These are phyloP conservation scores for Coemansia sp. DNA, from an alignment of 192 early-diverging fungal genomes.

Conservation along the genomic window DNA sequence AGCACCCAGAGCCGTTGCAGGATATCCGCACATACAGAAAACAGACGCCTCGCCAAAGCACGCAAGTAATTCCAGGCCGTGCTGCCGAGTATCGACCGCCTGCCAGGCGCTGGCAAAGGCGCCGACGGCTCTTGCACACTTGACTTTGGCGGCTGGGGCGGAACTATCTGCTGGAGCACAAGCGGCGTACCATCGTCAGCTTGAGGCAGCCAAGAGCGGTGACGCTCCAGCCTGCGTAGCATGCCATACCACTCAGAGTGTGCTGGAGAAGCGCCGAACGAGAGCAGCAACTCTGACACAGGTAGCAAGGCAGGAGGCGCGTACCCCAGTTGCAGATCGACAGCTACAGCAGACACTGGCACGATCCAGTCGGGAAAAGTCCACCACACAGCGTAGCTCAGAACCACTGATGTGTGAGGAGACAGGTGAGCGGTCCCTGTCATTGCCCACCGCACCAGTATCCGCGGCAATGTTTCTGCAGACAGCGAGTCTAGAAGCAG, in stretches of 20 bases:
- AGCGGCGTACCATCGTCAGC: conserved; percentile 47
- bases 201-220: conserved; percentile 30
- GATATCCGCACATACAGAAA: neutral
- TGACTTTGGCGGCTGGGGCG: neutral
- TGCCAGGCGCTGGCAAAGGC: neutral
- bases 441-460: conserved; percentile 22
- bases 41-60: neutral
- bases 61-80: neutral
- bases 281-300: neutral
- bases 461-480: conserved; percentile 24
- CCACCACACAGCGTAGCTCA: conserved; percentile 38
- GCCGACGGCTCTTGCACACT: neutral
- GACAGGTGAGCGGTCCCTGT: conserved; percentile 11
- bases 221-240: conserved; percentile 34
- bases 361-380: conserved; percentile 40
- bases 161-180: conserved; percentile 9
- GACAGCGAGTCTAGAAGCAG: conserved; percentile 23
- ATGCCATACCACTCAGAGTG: conserved; percentile 49
- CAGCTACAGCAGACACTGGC: conserved; percentile 25
- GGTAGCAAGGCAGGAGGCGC: neutral
- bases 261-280: conserved; percentile 5
- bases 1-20: conserved; percentile 4
- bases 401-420: conserved; percentile 13
- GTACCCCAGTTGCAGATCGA: conserved; percentile 41
- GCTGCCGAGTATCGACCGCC: neutral